Evolutionary conservation across 2,329 filamentous ascomycete species (phyloP).

Genomic region (Pseudocercospora fuligena): DNA sequence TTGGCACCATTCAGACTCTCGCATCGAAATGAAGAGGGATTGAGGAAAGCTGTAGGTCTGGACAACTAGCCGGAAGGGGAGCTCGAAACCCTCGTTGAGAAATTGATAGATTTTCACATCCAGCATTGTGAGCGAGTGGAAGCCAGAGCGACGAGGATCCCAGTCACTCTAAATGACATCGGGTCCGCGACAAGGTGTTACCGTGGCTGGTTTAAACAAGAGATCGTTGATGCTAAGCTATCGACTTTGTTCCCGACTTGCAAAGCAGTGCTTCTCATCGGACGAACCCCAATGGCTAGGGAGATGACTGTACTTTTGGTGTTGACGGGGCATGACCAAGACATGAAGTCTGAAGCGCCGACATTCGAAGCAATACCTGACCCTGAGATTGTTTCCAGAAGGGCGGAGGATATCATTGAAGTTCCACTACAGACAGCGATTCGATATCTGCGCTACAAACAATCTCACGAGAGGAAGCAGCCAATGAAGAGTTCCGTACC

Average conservation of each 20-base stretch:
- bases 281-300: not conserved
- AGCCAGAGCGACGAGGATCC: not conserved
- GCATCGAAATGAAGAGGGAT: not conserved
- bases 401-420: constrained; percentile 7
- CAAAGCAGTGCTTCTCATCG: constrained; percentile 9
- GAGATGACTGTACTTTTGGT: constrained; percentile 6
- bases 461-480: constrained; percentile 7
- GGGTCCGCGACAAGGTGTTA: not conserved
- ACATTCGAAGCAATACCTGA: constrained; percentile 7
- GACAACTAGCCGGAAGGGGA: not conserved
- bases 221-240: not conserved
- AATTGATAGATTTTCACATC: not conserved
- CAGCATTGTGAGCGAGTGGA: not conserved
- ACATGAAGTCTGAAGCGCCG: constrained; percentile 1
- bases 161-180: not conserved
- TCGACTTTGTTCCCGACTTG: constrained; percentile 5
- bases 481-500: not conserved
- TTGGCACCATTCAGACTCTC: not conserved
- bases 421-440: constrained; percentile 9
- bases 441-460: not conserved
- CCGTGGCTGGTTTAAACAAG: not conserved
- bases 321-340: constrained; percentile 10
- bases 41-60: not conserved
- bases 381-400: not conserved
- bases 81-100: not conserved